phyloP scores from a whole-genome alignment of 495 filamentous ascomycete species.

The Hypoxylon rickii region DNA sequence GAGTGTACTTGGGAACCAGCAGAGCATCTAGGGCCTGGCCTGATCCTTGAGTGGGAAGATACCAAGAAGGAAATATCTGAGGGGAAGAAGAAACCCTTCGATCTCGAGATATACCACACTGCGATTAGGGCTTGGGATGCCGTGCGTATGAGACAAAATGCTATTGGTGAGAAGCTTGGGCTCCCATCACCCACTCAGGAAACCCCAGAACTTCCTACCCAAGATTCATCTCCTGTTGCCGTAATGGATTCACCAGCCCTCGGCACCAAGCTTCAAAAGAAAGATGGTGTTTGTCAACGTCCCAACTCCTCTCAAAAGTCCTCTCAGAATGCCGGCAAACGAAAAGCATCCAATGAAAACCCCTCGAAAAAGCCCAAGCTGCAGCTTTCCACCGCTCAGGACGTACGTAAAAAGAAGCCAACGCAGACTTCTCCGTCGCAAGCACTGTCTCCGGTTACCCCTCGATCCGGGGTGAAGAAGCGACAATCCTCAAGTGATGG shows the following conservation, averaged over 20 bases:
- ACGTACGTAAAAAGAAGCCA: constrained; percentile 9
- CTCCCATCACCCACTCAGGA: constrained; percentile 33
- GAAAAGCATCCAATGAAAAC: not conserved
- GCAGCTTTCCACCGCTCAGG: not conserved
- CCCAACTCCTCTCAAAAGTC: not conserved
- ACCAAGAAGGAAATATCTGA: constrained; percentile 50
- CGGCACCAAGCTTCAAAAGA: constrained; percentile 6
- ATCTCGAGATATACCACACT: constrained; percentile 52
- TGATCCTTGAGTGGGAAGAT: constrained; percentile 58
- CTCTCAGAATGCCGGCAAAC: constrained; percentile 11
- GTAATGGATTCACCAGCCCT: not conserved
- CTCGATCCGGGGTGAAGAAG: constrained; percentile 5
- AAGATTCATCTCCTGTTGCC: constrained; percentile 4
- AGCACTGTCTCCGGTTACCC: not conserved
- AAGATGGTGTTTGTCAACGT: not conserved
- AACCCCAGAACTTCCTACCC: not conserved
- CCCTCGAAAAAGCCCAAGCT: not conserved
- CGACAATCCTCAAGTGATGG: constrained; percentile 1
- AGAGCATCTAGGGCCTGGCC: constrained; percentile 54
- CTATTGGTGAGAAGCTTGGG: constrained; percentile 48
- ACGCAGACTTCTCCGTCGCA: not conserved
- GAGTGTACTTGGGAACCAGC: constrained; percentile 68
- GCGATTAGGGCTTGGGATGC: constrained; percentile 33
- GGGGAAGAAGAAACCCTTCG: constrained; percentile 51
- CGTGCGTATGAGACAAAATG: constrained; percentile 55